phyloP scores from a whole-genome alignment of 495 filamentous ascomycete species.

The Aspergillus bertholletiae region DNA sequence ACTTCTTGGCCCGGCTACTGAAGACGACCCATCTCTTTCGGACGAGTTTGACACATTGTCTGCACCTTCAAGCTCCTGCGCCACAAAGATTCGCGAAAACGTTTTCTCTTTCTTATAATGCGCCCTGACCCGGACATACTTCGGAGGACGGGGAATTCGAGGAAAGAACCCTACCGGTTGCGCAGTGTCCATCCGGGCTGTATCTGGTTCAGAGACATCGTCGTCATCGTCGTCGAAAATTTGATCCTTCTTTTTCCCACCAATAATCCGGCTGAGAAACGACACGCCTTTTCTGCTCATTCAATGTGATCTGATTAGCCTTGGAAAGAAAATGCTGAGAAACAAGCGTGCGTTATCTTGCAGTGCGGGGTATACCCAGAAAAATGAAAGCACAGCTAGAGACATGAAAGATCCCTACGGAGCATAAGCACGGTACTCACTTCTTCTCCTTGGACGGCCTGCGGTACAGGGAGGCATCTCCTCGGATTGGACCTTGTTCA shows the following conservation, averaged over 20 bases:
- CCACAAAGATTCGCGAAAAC: constrained; percentile 85
- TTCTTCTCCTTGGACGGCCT: constrained; percentile 62
- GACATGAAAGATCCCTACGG: background rate
- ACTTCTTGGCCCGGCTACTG: constrained; percentile 32
- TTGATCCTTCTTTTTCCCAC: constrained; percentile 64
- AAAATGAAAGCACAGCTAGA: constrained; percentile 2
- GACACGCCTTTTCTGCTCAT: constrained; percentile 73
- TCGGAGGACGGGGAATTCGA: constrained; percentile 81
- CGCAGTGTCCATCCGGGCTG: constrained; percentile 72
- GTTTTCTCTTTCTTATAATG: constrained; percentile 79
- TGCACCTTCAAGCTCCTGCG: constrained; percentile 67
- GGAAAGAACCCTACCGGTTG: constrained; percentile 86
- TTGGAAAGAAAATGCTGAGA: constrained; percentile 1
- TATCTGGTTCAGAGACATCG: constrained; percentile 68
- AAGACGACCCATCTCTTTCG: constrained; percentile 25
- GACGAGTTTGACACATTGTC: constrained; percentile 13
- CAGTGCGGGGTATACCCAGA: background rate
- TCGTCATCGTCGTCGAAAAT: constrained; percentile 59
- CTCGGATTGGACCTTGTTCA: constrained; percentile 32
- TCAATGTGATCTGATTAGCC: constrained; percentile 1
- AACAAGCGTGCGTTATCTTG: background rate
- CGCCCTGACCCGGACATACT: constrained; percentile 81
- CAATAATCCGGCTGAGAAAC: constrained; percentile 88
- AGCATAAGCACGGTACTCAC: constrained; percentile 40
- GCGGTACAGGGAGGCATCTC: constrained; percentile 40